phyloP scores from a whole-genome alignment of 2,329 filamentous ascomycete species.

The Fusarium beomiforme region DNA sequence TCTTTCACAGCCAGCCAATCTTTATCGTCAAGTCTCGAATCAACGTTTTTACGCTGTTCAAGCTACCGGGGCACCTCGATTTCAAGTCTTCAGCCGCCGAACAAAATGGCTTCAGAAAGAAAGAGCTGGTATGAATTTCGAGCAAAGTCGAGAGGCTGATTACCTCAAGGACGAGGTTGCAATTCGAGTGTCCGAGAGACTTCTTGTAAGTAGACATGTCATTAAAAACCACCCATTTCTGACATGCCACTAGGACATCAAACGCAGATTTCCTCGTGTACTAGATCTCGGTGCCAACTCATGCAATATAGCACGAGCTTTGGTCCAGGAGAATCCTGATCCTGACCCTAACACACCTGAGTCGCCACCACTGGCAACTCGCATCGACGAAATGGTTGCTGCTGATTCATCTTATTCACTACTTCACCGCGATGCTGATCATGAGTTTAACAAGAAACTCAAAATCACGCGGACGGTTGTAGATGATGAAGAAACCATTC shows the following conservation, averaged over 20 bases:
- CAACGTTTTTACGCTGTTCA: slow-evolving; percentile 79
- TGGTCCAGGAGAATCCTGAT: slow-evolving; percentile 76
- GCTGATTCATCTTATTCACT: slow-evolving; percentile 82
- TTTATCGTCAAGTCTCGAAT: slow-evolving; percentile 21
- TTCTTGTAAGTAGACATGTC: slow-evolving; percentile 68
- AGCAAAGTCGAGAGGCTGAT: slow-evolving; percentile 82
- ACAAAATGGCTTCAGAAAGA: slow-evolving; percentile 94
- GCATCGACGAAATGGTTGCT: slow-evolving; percentile 79
- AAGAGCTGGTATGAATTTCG: slow-evolving; percentile 76
- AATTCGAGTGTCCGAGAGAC: slow-evolving; percentile 80
- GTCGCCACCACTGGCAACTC: slow-evolving; percentile 73
- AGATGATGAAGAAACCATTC: slow-evolving; percentile 77
- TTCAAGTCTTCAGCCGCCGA: slow-evolving; percentile 90
- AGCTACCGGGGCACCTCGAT: slow-evolving; percentile 77
- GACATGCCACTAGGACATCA: slow-evolving; percentile 77
- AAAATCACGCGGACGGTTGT: slow-evolving; percentile 79
- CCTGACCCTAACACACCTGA: slow-evolving; percentile 63
- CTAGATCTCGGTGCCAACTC: slow-evolving; percentile 96
- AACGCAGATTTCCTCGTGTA: slow-evolving; percentile 82
- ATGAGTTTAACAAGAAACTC: slow-evolving; percentile 79
- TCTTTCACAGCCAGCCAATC: slow-evolving; percentile 28
- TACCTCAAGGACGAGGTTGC: slow-evolving; percentile 96
- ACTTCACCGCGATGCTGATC: slow-evolving; percentile 80
- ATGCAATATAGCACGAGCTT: slow-evolving; percentile 88
- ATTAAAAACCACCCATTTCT: slow-evolving; percentile 9